Base-by-base conservation (phyloP, 2,329 filamentous ascomycete species). In the Colletotrichum sp. region DNA sequence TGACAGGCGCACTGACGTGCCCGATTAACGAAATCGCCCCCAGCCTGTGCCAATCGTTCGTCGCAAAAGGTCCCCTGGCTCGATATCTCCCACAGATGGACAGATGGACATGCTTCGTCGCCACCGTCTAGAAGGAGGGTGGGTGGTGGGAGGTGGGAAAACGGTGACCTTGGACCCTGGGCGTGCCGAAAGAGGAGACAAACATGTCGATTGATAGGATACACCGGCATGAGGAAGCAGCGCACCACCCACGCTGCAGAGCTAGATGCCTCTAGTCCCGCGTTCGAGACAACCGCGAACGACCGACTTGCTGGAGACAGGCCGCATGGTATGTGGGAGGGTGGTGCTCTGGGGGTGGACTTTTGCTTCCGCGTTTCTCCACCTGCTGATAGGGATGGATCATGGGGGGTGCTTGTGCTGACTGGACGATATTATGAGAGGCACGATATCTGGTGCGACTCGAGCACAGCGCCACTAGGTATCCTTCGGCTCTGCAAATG, bases 301-400 rank as follows among this genome's bases (percentile, higher is more conserved):
- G 34, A 25, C 55, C 64, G 34, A 52, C 36, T 18, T 30, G 27
- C n/a, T 60, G 70, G 64, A 34, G 28, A n/a, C 27, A 60, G 22
- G n/a, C 43, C 16, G 30, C 22, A 48, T 65, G 70, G 65, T 28
- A 32, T 66, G 34, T 71, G 61, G 66, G 39, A 56, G 55, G 56
- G 60, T 55, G 68, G 60, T 36, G 27, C 32, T 43, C 69, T 55
- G 73, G 73, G 56, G 73, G n/a, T 66, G 43, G 73, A 48, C 27
- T 28, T 52, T 27, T 28, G 27, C 58, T 52, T 52, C 56, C 27
- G 56, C 36, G 56, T 58, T 64, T 73, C 70, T 52, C 73, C 73
- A 75, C 73, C 32, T 8, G 22, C 39, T 64, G 73, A 75, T 75
- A 75, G 74, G 70, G 36, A 32, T 55, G 16, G 27, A 52, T 52